Conservation (phyloP, 2,329 filamentous ascomycete species). For the Fusarium tricinctum region DNA sequence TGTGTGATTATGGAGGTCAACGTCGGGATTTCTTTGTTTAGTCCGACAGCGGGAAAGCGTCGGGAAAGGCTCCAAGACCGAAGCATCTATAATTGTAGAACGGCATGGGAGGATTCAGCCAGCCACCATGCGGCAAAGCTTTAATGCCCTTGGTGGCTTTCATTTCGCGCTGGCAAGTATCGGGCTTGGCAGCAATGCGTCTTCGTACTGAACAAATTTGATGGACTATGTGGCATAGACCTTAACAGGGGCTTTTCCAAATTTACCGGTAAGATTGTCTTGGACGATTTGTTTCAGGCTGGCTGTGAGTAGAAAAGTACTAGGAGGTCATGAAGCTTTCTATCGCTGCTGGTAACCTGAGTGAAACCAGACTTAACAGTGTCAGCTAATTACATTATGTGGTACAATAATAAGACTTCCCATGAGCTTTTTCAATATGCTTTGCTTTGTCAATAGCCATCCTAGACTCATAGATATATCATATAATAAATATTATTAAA, state of each 20-base stretch:
- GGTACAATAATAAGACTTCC: not conserved
- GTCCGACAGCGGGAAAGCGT: slow-evolving; percentile 9
- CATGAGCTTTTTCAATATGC: not conserved
- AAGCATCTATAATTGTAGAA: not conserved
- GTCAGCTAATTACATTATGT: not conserved
- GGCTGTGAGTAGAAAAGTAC: not conserved
- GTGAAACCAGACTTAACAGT: not conserved
- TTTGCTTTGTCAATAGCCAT: not conserved
- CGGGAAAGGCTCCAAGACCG: slow-evolving; percentile 8
- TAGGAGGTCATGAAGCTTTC: not conserved
- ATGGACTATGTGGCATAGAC: not conserved
- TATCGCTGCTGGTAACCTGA: not conserved
- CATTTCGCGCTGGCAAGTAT: not conserved
- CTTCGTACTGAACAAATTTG: not conserved
- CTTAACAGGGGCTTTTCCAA: not conserved
- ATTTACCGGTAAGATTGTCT: too few species aligned
- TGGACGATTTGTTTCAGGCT: too few species aligned
- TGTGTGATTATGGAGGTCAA: not conserved
- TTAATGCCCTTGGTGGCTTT: not conserved
- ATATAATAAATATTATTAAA: not conserved
- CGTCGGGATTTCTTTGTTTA: slow-evolving; percentile 2
- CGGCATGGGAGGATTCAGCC: not conserved
- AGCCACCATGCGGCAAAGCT: not conserved
- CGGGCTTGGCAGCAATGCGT: not conserved
- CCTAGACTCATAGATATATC: not conserved